phyloP scores from a whole-genome alignment of 2,329 filamentous ascomycete genomes.

The Oidium heveae region DNA sequence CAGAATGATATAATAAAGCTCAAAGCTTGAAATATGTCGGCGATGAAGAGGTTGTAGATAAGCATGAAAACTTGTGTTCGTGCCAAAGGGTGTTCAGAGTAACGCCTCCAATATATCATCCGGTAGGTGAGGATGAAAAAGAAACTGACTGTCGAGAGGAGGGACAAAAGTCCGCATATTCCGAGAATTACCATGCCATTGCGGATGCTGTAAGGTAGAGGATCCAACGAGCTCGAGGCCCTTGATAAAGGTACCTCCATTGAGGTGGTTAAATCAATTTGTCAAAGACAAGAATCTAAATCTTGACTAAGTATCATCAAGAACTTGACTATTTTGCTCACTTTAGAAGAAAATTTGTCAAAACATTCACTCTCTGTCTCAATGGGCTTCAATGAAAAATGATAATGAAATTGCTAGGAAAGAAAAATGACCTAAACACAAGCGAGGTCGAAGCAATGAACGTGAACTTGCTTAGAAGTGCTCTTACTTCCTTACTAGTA shows the following conservation, averaged over 20 bases:
- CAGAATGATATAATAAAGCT: slow-evolving; percentile 20
- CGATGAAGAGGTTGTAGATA: slow-evolving; percentile 25
- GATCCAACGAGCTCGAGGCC: slow-evolving; percentile 42
- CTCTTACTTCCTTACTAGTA: too few species aligned
- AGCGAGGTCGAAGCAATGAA: too few species aligned
- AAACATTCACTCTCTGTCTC: too few species aligned
- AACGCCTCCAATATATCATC: slow-evolving; percentile 17
- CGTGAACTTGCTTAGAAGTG: too few species aligned
- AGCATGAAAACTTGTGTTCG: slow-evolving; percentile 27
- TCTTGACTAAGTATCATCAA: too few species aligned
- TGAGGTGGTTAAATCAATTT: too few species aligned
- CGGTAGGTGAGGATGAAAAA: slow-evolving; percentile 21
- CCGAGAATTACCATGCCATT: slow-evolving; percentile 54
- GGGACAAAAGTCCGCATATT: slow-evolving; percentile 20
- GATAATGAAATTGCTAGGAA: too few species aligned
- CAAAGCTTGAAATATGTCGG: slow-evolving; percentile 12
- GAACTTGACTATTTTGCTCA: too few species aligned
- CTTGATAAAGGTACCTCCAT: background rate
- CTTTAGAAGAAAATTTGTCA: too few species aligned
- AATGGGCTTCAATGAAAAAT: too few species aligned
- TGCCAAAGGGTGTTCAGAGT: slow-evolving; percentile 12
- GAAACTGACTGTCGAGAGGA: slow-evolving; percentile 19
- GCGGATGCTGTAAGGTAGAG: slow-evolving; percentile 71
- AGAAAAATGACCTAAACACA: too few species aligned
- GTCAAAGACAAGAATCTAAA: too few species aligned